phyloP scores from a whole-genome alignment of 768 basidiomycete species.

The Tricholoma furcatifolium region DNA sequence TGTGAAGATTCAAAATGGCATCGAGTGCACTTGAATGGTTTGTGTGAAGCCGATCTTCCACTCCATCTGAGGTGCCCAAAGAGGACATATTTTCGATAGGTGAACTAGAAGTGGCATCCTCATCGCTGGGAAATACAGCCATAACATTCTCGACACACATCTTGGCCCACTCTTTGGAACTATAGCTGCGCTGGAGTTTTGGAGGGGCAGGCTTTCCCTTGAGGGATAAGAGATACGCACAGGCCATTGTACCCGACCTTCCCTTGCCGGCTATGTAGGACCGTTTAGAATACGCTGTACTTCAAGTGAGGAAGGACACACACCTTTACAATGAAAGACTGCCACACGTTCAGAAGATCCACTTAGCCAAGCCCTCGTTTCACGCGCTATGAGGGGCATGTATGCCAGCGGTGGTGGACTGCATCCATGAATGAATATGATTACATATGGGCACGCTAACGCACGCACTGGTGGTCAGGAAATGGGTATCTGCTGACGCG shows the following conservation, averaged over 20 bases:
- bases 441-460: neutral
- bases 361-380: slow-evolving; percentile 72
- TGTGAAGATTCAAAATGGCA: slow-evolving; percentile 66
- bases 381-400: slow-evolving; percentile 68
- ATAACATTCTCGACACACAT: slow-evolving; percentile 48
- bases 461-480: slow-evolving; percentile 83
- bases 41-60: neutral
- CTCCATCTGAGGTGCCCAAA: neutral
- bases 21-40: slow-evolving; percentile 42
- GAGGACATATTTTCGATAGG: neutral
- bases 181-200: slow-evolving; percentile 43
- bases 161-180: slow-evolving; percentile 46
- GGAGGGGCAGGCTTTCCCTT: slow-evolving; percentile 47
- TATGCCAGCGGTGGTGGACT: slow-evolving; percentile 65
- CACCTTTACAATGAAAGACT: slow-evolving; percentile 88
- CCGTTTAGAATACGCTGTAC: neutral
- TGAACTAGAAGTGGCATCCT: slow-evolving; percentile 18
- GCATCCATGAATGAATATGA: neutral
- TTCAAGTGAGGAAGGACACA: neutral
- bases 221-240: slow-evolving; percentile 73
- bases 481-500: slow-evolving; percentile 85
- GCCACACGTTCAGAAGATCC: slow-evolving; percentile 66
- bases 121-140: slow-evolving; percentile 45
- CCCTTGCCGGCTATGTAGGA: slow-evolving; percentile 71
- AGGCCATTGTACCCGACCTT: slow-evolving; percentile 83